Evolutionary conservation across 345 rosid genomes (phyloP).

Genomic region (Aethionema arabicum): DNA sequence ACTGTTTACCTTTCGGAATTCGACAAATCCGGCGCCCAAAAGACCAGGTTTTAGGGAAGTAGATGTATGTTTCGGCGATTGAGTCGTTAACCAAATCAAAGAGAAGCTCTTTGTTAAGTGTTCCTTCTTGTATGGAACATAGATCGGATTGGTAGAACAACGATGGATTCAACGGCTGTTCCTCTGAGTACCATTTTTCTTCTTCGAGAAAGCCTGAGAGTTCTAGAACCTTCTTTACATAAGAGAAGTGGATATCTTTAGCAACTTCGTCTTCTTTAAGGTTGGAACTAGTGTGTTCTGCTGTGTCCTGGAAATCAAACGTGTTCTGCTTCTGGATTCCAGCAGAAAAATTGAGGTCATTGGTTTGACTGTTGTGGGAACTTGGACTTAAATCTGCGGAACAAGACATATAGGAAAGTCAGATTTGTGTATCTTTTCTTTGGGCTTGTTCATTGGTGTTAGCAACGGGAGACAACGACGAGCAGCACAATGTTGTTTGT

Average conservation of each 20-base stretch:
- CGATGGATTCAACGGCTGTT: slow-evolving; percentile 67
- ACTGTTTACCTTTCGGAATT: slow-evolving; percentile 44
- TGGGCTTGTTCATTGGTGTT: not conserved
- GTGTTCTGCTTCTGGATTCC: not conserved
- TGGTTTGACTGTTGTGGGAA: not conserved
- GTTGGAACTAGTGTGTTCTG: not conserved
- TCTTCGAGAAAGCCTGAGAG: slow-evolving; percentile 61
- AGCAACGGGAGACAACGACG: too few species aligned
- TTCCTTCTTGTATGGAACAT: slow-evolving; percentile 35
- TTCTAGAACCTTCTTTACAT: slow-evolving; percentile 53
- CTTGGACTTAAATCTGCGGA: slow-evolving; percentile 22
- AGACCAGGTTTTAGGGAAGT: slow-evolving; percentile 59
- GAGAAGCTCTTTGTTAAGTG: slow-evolving; percentile 48
- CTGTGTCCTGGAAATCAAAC: not conserved
- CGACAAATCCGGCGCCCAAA: slow-evolving; percentile 28
- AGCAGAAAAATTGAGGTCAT: not conserved
- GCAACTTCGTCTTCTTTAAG: slow-evolving; percentile 26
- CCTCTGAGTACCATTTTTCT: slow-evolving; percentile 55
- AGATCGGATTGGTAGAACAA: slow-evolving; percentile 51
- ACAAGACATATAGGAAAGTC: slow-evolving; percentile 1
- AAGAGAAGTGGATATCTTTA: slow-evolving; percentile 47
- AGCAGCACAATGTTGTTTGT: too few species aligned
- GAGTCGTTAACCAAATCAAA: slow-evolving; percentile 65
- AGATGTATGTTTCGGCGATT: slow-evolving; percentile 47
- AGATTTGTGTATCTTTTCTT: slow-evolving; percentile 1